Conservation (phyloP, 495 filamentous ascomycete species). For the Penicillium cosmopolitanum region DNA sequence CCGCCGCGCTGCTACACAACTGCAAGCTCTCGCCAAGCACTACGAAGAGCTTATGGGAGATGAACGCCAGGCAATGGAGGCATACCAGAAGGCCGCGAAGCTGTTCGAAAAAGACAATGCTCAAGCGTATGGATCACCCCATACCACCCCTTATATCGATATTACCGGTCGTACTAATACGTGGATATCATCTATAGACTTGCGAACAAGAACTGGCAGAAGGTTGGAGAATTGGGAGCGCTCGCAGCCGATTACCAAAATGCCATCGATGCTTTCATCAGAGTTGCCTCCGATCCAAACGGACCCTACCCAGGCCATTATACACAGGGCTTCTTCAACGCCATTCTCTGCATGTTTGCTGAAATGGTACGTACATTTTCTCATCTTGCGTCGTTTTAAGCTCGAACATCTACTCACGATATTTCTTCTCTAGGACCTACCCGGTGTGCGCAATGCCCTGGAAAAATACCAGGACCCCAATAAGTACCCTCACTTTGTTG, state of each 20-base stretch:
- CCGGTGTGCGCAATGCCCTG: neutral
- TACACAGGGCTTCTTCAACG: slow-evolving; percentile 1
- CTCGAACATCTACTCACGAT: neutral
- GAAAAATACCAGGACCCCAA: slow-evolving; percentile 3
- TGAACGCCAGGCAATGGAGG: slow-evolving; percentile 71
- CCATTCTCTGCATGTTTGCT: slow-evolving; percentile 2
- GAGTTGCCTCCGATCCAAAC: neutral
- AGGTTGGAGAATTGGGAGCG: slow-evolving; percentile 84
- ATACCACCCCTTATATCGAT: neutral
- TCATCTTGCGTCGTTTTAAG: neutral
- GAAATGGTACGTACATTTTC: neutral
- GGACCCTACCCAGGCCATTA: neutral
- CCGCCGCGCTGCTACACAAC: slow-evolving; percentile 82
- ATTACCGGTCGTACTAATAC: neutral
- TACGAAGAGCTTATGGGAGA: slow-evolving; percentile 75
- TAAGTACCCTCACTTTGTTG: neutral
- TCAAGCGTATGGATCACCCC: slow-evolving; percentile 64
- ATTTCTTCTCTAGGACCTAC: neutral
- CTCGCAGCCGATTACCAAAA: slow-evolving; percentile 79
- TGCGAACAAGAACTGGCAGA: slow-evolving; percentile 88
- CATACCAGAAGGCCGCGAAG: slow-evolving; percentile 77
- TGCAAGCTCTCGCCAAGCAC: slow-evolving; percentile 81
- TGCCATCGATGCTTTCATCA: slow-evolving; percentile 60
- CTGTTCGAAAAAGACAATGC: slow-evolving; percentile 90
- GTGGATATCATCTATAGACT: slow-evolving; percentile 49